Evolutionary conservation across 169 alveolate species (phyloP).

Genomic region (Besnoitia besnoiti): DNA sequence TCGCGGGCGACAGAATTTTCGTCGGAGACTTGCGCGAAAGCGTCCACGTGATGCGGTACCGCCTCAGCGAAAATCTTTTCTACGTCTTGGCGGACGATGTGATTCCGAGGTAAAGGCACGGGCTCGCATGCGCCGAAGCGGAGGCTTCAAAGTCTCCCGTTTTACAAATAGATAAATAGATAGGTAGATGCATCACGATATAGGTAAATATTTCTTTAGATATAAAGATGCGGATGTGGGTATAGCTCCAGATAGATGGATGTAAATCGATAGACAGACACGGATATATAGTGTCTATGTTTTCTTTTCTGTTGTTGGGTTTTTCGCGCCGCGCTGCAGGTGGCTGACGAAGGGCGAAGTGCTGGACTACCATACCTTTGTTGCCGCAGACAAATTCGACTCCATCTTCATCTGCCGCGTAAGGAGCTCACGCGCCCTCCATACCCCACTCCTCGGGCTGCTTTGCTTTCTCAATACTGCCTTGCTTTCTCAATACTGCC

Average conservation of each 20-base stretch:
- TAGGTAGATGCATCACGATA: constrained; percentile 23
- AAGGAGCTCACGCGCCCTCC: not conserved
- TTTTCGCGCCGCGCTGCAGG: constrained; percentile 85
- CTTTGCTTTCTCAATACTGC: not conserved
- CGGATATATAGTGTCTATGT: too few relatives aligned
- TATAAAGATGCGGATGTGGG: too few relatives aligned
- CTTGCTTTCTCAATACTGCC: not conserved
- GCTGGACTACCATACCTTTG: constrained; percentile 89
- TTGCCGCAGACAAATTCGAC: constrained; percentile 94
- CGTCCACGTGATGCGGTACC: constrained; percentile 90
- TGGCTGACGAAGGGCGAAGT: constrained; percentile 94
- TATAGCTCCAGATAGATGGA: too few relatives aligned
- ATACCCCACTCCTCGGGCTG: not conserved
- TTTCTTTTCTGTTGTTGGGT: not conserved
- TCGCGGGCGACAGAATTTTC: constrained; percentile 90
- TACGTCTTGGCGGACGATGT: constrained; percentile 68
- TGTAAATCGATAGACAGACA: too few relatives aligned
- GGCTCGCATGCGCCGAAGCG: too few relatives aligned
- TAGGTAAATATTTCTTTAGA: not conserved
- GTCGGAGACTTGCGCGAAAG: constrained; percentile 95
- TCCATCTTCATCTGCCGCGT: constrained; percentile 82
- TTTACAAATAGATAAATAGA: not conserved
- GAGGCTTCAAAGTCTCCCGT: too few relatives aligned
- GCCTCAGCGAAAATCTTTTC: constrained; percentile 79
- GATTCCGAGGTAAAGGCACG: constrained; percentile 22